Base-by-base conservation (phyloP, 2,329 filamentous ascomycete genomes). In the Xylariaceae sp. region DNA sequence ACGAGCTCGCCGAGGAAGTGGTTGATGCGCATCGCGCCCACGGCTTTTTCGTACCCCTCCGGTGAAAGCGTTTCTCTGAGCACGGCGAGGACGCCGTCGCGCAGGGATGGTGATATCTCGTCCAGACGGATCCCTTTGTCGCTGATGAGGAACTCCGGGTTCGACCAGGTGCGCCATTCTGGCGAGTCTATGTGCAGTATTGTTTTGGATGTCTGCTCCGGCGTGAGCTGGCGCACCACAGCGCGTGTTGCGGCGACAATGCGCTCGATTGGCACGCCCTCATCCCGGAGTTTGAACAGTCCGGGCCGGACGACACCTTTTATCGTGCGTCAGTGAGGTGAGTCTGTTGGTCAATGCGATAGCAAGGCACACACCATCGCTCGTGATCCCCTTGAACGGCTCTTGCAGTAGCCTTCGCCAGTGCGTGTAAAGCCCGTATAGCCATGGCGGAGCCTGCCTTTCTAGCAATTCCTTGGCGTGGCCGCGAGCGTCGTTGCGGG, bases 1-100 rank as follows among this genome's bases (percentile, higher is more conserved):
- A 88, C 83, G 0, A 90, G 75, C 55, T 87, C 78, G 42, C 87
- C 87, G 0, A 91, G 77, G 70, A 89, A 90, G 51, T 85, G 82
- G 68, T 91, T 90, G 66, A 88, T 82, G 53, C 82, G 81, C 85
- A 88, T 89, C 0, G 86, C 86, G 0, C 74, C 76, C 1, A 85
- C 53, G 8, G 86, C 86, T 63, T 91, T 90, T 16, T 77, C 68
- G 70, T 89, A 91, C 13, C 88, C 87, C 65, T 88, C 84, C 0
- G 83, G 77, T 0, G 85, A 88, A 0, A 90, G 75, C 0, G 83
- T 81, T 0, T 75, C 66, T 48, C 77, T 61, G 1, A 90, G 71
- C 2, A 90, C 70, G 5, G 68, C 67, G 36, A 88, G 71, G 5
- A 85, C 77, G 22, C 76, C 70, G 19, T 73, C 67, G 2, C 78